Conservation (phyloP, 257 asterid genomes). For the Henckelia pumila region DNA sequence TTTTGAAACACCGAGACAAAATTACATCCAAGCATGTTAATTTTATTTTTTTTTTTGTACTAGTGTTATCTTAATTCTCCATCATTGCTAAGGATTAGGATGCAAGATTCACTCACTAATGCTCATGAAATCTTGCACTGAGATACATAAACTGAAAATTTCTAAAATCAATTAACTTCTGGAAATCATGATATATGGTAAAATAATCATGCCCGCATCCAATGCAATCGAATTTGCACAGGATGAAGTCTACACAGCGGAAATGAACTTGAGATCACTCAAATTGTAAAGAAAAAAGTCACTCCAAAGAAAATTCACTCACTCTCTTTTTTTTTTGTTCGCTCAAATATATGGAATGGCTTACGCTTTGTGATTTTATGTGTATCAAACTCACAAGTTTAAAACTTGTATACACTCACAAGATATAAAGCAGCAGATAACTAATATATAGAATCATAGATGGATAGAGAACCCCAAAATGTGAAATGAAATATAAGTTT, state of each 20-base stretch:
- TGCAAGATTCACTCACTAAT: neutral
- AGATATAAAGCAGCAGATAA: neutral
- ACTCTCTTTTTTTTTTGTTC: too few relatives aligned
- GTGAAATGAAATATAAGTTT: neutral
- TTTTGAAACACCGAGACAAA: neutral
- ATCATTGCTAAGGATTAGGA: constrained; percentile 6
- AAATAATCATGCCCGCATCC: neutral
- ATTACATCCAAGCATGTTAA: neutral
- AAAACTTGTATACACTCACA: neutral
- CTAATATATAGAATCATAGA: neutral
- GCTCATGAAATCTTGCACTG: neutral
- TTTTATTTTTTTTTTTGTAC: too few relatives aligned
- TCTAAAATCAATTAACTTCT: neutral
- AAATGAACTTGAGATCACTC: neutral
- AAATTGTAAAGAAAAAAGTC: neutral
- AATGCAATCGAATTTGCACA: neutral
- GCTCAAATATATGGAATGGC: too few relatives aligned
- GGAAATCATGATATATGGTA: neutral
- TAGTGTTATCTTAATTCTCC: constrained; percentile 14
- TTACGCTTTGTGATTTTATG: too few relatives aligned
- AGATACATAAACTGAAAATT: neutral
- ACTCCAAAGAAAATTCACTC: too few relatives aligned
- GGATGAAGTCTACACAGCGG: neutral
- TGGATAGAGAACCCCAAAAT: neutral
- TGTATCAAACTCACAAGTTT: too few relatives aligned